Percentiles rank a stretch among this genome's conserved stretches.
phyloP scores from a whole-genome alignment of 148 eudicot species.

The Diospyros lotus region DNA sequence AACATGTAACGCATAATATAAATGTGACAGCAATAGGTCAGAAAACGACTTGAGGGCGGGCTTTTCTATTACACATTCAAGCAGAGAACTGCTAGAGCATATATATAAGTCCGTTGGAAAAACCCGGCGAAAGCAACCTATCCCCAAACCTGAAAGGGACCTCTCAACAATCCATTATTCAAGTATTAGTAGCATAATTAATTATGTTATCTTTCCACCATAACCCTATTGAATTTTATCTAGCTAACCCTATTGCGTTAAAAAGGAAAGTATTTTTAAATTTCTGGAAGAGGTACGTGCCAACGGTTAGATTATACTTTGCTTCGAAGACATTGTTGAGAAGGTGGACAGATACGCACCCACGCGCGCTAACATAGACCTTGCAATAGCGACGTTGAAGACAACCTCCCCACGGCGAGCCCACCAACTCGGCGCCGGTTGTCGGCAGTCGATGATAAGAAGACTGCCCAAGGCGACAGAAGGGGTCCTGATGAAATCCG shows the following conservation, averaged over 20 bases:
- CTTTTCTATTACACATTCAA: not conserved
- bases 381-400: not conserved
- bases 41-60: conserved; percentile 8
- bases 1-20: not conserved
- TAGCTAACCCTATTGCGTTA: too few species aligned
- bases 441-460: not conserved
- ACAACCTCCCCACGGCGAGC: not conserved
- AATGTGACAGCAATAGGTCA: conserved; percentile 8
- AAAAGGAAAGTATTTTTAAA: not conserved
- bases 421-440: conserved; percentile 6
- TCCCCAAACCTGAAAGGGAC: conserved; percentile 30
- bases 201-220: not conserved
- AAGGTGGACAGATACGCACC: not conserved
- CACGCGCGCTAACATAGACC: not conserved
- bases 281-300: conserved; percentile 1
- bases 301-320: conserved; percentile 9
- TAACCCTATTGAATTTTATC: not conserved
- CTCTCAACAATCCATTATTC: conserved; percentile 18
- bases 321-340: conserved; percentile 8
- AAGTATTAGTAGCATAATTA: conserved; percentile 6
- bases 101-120: conserved; percentile 16
- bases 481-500: not conserved
- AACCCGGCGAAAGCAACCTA: conserved; percentile 25
- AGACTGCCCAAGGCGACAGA: not conserved
- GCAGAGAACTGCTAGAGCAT: conserved; percentile 3